Conservation (phyloP, 2,329 filamentous ascomycete species). For the Trichoderma asperellum region DNA sequence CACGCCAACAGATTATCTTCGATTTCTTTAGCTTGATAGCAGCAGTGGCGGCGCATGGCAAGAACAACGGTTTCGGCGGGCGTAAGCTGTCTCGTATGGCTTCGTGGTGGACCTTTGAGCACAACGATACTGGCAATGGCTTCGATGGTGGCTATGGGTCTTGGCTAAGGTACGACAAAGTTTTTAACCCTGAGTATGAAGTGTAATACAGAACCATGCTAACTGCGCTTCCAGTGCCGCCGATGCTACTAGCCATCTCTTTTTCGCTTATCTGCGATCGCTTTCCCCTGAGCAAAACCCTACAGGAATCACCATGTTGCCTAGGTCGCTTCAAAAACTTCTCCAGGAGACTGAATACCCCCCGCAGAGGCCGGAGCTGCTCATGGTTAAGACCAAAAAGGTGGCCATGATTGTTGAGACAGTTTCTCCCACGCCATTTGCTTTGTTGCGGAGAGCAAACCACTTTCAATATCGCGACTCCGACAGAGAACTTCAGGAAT, state of each 20-base stretch:
- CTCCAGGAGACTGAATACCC: slow-evolving; percentile 94
- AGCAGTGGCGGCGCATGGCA: slow-evolving; percentile 88
- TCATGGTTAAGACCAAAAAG: slow-evolving; percentile 81
- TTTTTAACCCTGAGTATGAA: slow-evolving; percentile 1
- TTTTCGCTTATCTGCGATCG: slow-evolving; percentile 95
- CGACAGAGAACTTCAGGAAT: slow-evolving; percentile 80
- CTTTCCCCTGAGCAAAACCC: slow-evolving; percentile 78
- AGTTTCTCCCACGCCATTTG: slow-evolving; percentile 92
- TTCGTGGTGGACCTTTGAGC: slow-evolving; percentile 98
- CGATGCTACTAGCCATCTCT: slow-evolving; percentile 93
- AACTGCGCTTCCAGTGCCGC: slow-evolving; percentile 66
- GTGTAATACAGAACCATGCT: background rate
- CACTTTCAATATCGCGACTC: slow-evolving; percentile 95
- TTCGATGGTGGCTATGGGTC: slow-evolving; percentile 93
- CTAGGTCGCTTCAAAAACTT: slow-evolving; percentile 87
- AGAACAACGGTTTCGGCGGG: slow-evolving; percentile 89
- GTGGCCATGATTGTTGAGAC: slow-evolving; percentile 96
- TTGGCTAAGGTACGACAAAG: slow-evolving; percentile 70
- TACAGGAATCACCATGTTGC: slow-evolving; percentile 81
- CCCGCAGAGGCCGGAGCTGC: slow-evolving; percentile 73
- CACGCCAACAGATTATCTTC: slow-evolving; percentile 86
- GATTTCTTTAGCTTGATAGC: slow-evolving; percentile 95
- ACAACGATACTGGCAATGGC: slow-evolving; percentile 81
- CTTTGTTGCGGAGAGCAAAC: slow-evolving; percentile 84
- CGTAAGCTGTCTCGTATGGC: slow-evolving; percentile 93